These are phyloP conservation scores for Leishmania turanica DNA, from an alignment of 208 protist species.

Conservation along the genomic window DNA sequence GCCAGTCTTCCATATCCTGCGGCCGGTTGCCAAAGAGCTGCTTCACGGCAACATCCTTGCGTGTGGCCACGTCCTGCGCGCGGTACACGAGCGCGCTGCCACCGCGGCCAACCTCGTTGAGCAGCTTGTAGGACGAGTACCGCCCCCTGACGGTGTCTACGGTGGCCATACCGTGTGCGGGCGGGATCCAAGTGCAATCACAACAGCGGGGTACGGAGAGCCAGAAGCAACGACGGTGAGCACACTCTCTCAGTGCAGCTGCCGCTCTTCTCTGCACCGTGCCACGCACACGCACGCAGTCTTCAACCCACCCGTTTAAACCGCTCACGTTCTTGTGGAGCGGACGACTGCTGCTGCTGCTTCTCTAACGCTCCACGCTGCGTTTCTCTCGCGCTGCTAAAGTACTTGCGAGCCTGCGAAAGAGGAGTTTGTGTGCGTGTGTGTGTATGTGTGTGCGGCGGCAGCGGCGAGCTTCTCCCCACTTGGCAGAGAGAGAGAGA, in stretches of 20 bases:
- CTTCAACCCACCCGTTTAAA: background rate
- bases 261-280: background rate
- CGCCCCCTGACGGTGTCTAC: slow-evolving; percentile 67
- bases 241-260: background rate
- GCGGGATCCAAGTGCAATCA: background rate
- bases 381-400: background rate
- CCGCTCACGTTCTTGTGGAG: background rate
- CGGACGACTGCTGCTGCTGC: background rate
- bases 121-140: slow-evolving; percentile 80
- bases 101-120: slow-evolving; percentile 74
- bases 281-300: background rate
- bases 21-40: slow-evolving; percentile 42
- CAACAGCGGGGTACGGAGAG: background rate
- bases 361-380: background rate
- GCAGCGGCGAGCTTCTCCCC: background rate
- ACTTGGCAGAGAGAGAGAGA: background rate
- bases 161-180: slow-evolving; percentile 15
- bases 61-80: slow-evolving; percentile 54
- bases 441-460: background rate
- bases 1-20: slow-evolving; percentile 54
- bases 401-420: background rate
- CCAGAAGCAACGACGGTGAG: background rate
- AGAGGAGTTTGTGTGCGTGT: background rate
- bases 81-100: slow-evolving; percentile 77
- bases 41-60: slow-evolving; percentile 70